Conservation (phyloP, 2,329 filamentous ascomycete genomes). For the Arthroderma uncinatum region DNA sequence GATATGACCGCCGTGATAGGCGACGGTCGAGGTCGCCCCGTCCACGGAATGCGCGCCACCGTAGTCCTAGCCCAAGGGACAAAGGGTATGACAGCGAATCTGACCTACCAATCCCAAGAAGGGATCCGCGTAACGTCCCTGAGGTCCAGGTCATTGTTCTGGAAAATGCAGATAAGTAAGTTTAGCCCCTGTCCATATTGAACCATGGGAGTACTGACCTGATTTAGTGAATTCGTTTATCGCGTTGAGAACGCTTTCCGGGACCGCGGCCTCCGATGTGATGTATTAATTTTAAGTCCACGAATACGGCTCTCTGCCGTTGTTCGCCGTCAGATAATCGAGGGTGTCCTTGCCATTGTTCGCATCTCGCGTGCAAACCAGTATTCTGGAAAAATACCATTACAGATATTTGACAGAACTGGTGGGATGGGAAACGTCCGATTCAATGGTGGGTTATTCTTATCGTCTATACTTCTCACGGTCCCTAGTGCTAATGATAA, state of each 20-base stretch:
- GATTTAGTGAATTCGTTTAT: conserved; percentile 57
- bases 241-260: conserved; percentile 73
- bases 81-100: conserved; percentile 46
- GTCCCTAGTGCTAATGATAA: conserved; percentile 16
- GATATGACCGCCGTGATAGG: conserved; percentile 43
- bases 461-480: conserved; percentile 7
- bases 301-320: conserved; percentile 65
- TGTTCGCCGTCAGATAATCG: conserved; percentile 73
- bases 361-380: conserved; percentile 63
- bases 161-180: conserved; percentile 56
- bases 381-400: conserved; percentile 58
- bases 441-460: conserved; percentile 51
- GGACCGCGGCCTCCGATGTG: conserved; percentile 58
- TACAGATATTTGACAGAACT: conserved; percentile 77
- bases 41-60: conserved; percentile 50
- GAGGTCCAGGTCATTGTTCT: conserved; percentile 81
- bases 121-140: conserved; percentile 64
- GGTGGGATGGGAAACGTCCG: conserved; percentile 62
- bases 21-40: conserved; percentile 48
- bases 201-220: neutral
- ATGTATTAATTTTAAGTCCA: conserved; percentile 68
- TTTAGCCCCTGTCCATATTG: conserved; percentile 13
- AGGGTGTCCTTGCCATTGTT: conserved; percentile 77
- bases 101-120: conserved; percentile 59
- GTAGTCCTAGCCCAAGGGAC: conserved; percentile 55